phyloP scores from a whole-genome alignment of 2,329 filamentous ascomycete species.

The Aspergillus caelatus region DNA sequence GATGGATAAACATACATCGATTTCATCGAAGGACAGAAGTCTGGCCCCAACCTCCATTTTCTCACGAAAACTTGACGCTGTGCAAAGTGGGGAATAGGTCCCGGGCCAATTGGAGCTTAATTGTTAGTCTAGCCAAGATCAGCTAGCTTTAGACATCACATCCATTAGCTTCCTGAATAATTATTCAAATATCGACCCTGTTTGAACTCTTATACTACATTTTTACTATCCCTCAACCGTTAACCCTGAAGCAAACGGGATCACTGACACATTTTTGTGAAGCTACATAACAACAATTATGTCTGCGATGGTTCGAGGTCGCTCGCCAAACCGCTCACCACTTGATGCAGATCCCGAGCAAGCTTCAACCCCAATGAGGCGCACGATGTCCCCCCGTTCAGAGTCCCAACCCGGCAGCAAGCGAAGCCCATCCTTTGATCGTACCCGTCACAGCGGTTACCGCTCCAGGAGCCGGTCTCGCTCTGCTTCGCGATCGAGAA shows the following conservation, averaged over 20 bases:
- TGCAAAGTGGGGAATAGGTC: neutral
- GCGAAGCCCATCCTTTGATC: slow-evolving; percentile 30
- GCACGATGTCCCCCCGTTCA: slow-evolving; percentile 40
- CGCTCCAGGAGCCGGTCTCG: slow-evolving; percentile 31
- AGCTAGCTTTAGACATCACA: neutral
- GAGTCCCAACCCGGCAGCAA: slow-evolving; percentile 32
- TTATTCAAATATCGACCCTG: neutral
- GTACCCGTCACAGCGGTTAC: slow-evolving; percentile 29
- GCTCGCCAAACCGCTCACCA: slow-evolving; percentile 31
- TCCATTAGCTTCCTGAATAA: neutral
- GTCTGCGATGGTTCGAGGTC: slow-evolving; percentile 30
- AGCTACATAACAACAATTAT: slow-evolving; percentile 15
- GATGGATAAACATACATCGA: neutral
- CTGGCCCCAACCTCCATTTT: neutral
- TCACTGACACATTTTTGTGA: neutral
- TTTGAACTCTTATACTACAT: neutral
- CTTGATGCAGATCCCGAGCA: slow-evolving; percentile 25
- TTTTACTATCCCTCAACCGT: neutral
- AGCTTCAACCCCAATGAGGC: slow-evolving; percentile 31
- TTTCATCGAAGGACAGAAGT: no score
- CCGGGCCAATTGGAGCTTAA: neutral
- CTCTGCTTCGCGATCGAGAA: slow-evolving; percentile 32
- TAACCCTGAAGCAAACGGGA: neutral
- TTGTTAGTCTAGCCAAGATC: neutral
- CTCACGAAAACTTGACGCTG: no score